Base-by-base conservation (phyloP, 345 rosid genomes). In the Mercurialis annua region DNA sequence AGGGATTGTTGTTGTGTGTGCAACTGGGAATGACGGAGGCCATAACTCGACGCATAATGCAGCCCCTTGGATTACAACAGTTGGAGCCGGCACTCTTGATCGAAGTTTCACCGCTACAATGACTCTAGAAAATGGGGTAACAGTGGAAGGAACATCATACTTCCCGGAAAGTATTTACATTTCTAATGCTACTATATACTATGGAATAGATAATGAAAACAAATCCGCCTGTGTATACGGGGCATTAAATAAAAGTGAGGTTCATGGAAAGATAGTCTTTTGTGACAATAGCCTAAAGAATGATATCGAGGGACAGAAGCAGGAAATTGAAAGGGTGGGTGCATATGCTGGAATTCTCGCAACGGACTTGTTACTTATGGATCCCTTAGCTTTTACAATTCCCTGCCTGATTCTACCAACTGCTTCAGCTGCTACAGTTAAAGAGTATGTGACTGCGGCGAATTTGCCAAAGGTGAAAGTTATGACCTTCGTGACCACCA, bases 21-120 rank as follows among this genome's bases (percentile, higher is more conserved):
- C 81, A 16, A 79, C 90, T 3, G 87, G 89, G 54, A 89, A 89
- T 48, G 86, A 82, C 5, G 92, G 89, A 33, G 59, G 1, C 33
- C 48, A 5, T 4, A 46, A 50, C 24, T 11, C 78, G 17, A 76
- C 64, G 14, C 6, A 47, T 21, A 82, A 81, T 27, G 81, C 71
- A 55, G 82, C 89, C 18, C 83, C 84, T 21, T 82, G 84, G 84
- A 84, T 84, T 58, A 75, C 75, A 10, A 80, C 76, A 0, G 81
- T 80, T 16, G 83, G 83, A 30, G 82, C 85, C 9, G 81, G 80
- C 46, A 78, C 82, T 17, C 58, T 81, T 12, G 84, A 82, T 53
- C 64, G 81, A 27, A 75, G 75, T 56, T 81, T 81, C 42, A 69
- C 52, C 40, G 78, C 76, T 1, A 60, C 58, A 23, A 4, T 79